Evolutionary conservation across 2,329 filamentous ascomycete species (phyloP).

Genomic region (Geosmithia flava): DNA sequence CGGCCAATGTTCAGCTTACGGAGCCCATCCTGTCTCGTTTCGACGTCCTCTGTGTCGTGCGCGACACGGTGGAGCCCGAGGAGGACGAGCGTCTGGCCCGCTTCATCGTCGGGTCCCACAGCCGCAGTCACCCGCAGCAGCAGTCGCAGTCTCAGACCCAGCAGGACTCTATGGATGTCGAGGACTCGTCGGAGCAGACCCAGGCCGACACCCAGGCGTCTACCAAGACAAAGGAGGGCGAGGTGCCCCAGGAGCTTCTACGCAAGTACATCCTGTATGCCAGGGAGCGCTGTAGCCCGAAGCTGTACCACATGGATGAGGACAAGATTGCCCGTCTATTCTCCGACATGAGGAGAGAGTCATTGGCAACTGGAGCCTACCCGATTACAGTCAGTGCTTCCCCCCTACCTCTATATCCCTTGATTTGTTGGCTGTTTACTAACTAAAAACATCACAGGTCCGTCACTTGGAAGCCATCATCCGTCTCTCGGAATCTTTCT

Average conservation of each 20-base stretch:
- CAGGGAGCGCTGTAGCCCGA: slow-evolving; percentile 76
- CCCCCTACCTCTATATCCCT: background rate
- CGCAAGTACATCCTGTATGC: slow-evolving; percentile 97
- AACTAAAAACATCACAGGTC: slow-evolving; percentile 42
- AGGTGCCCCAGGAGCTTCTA: slow-evolving; percentile 82
- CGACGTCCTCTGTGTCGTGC: slow-evolving; percentile 90
- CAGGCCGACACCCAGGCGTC: slow-evolving; percentile 19
- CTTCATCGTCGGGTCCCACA: slow-evolving; percentile 92
- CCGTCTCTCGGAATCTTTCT: slow-evolving; percentile 87
- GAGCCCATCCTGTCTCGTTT: slow-evolving; percentile 97
- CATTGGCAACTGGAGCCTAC: slow-evolving; percentile 86
- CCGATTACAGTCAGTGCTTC: slow-evolving; percentile 75
- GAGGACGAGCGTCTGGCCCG: slow-evolving; percentile 89
- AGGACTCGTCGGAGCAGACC: slow-evolving; percentile 35
- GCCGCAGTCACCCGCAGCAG: slow-evolving; percentile 66
- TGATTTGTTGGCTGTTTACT: slow-evolving; percentile 9
- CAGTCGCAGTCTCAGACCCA: slow-evolving; percentile 27
- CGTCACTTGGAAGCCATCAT: slow-evolving; percentile 97
- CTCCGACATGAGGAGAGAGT: slow-evolving; percentile 91
- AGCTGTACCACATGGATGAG: slow-evolving; percentile 94
- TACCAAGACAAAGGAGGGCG: slow-evolving; percentile 36
- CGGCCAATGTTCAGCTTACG: slow-evolving; percentile 90
- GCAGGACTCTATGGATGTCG: slow-evolving; percentile 51
- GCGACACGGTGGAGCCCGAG: slow-evolving; percentile 82
- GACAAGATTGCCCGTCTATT: slow-evolving; percentile 93